These are phyloP conservation scores for Hanseniaspora meyeri DNA, from an alignment of 805 yeast genomes.

Conservation along the genomic window DNA sequence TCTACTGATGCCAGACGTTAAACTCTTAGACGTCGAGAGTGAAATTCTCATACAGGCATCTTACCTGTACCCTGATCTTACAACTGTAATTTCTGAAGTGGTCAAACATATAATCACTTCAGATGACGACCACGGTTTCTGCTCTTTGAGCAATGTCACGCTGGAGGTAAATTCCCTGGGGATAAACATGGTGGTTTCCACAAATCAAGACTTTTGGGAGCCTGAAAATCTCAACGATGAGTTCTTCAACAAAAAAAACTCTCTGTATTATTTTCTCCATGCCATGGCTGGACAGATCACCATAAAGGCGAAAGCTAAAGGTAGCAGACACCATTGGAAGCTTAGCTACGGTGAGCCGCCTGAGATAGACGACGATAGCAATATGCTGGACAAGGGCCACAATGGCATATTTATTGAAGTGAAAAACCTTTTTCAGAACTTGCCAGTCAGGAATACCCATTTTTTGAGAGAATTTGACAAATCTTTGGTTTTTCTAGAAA, in stretches of 20 bases:
- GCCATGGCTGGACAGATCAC: background rate
- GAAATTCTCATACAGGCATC: background rate
- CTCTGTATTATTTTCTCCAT: background rate
- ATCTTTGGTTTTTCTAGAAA: conserved; percentile 19
- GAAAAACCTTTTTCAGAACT: conserved; percentile 31
- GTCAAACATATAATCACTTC: background rate
- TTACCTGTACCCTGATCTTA: background rate
- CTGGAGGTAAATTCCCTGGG: background rate
- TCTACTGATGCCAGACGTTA: background rate
- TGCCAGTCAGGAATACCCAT: conserved; percentile 34
- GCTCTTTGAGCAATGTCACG: background rate
- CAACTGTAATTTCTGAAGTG: background rate
- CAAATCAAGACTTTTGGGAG: background rate
- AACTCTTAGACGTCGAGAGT: background rate
- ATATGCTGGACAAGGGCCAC: background rate
- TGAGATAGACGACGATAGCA: background rate
- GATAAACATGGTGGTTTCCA: background rate
- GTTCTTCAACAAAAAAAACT: background rate
- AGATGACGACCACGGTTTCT: background rate
- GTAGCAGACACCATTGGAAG: background rate
- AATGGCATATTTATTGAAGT: conserved; percentile 33
- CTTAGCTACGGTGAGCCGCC: background rate
- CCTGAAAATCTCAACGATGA: background rate
- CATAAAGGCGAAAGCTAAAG: background rate
- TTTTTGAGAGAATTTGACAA: conserved; percentile 19